Evolutionary conservation across 192 early-diverging fungal genomes (phyloP).

Genomic region (Backusella circina): DNA sequence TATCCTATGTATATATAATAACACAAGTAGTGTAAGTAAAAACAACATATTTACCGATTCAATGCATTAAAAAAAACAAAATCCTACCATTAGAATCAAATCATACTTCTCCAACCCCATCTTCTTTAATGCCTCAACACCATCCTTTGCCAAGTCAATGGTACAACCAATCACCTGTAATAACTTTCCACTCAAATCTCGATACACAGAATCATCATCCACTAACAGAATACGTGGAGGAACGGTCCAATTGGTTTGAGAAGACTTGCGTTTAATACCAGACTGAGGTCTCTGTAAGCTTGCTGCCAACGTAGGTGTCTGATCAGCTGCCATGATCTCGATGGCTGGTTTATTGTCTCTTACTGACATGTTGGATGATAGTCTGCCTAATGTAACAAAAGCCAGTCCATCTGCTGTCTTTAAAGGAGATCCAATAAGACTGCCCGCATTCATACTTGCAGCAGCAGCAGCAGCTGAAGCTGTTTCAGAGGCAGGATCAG

Average conservation of each 20-base stretch:
- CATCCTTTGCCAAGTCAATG: constrained; percentile 68
- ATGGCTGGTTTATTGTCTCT: constrained; percentile 15
- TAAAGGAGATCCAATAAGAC: constrained; percentile 6
- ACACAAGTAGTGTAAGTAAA: too few relatives aligned
- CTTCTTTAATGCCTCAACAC: constrained; percentile 62
- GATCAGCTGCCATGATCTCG: constrained; percentile 14
- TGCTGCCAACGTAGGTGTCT: neutral
- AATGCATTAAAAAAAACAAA: neutral
- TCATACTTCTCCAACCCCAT: constrained; percentile 65
- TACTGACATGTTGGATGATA: constrained; percentile 7
- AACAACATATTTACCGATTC: too few relatives aligned
- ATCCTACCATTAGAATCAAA: constrained; percentile 64
- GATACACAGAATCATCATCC: constrained; percentile 66
- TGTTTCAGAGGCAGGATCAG: neutral
- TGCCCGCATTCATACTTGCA: constrained; percentile 21
- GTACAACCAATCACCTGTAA: constrained; percentile 65
- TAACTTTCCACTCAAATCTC: constrained; percentile 46
- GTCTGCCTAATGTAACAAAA: constrained; percentile 12
- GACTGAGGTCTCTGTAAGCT: neutral
- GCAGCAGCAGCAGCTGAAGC: constrained; percentile 1
- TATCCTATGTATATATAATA: constrained; percentile 50
- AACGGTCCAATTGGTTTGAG: constrained; percentile 18
- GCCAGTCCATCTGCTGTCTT: constrained; percentile 14
- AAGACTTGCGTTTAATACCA: neutral
- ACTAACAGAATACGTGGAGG: constrained; percentile 55